These are phyloP conservation scores for Clavispora vitiphila DNA, from an alignment of 805 yeast genomes.

Conservation along the genomic window DNA sequence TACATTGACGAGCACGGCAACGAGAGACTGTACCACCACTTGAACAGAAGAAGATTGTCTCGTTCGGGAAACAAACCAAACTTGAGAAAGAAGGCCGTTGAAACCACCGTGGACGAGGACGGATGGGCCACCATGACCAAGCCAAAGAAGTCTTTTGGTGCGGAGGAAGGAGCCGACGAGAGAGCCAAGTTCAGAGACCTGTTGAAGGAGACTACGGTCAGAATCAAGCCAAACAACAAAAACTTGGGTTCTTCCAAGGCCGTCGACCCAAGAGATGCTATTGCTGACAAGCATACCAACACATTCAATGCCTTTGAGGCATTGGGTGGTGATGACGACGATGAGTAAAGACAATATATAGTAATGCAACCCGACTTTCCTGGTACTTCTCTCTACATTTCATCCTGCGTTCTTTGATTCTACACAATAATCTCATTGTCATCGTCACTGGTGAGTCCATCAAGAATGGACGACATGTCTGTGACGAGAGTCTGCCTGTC, in stretches of 20 bases:
- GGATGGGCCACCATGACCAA: slow-evolving; percentile 73
- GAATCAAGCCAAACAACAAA: slow-evolving; percentile 66
- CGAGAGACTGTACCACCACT: slow-evolving; percentile 41
- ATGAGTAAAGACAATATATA: slow-evolving; percentile 12
- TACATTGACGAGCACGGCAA: slow-evolving; percentile 42
- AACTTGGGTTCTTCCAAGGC: slow-evolving; percentile 72
- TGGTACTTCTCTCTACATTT: background rate
- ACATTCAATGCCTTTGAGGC: slow-evolving; percentile 82
- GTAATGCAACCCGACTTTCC: slow-evolving; percentile 2
- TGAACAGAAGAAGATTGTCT: slow-evolving; percentile 62
- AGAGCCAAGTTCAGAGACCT: slow-evolving; percentile 42
- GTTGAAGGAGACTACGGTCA: slow-evolving; percentile 44
- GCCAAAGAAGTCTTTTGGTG: slow-evolving; percentile 45
- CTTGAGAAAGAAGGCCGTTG: slow-evolving; percentile 52
- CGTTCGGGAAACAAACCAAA: slow-evolving; percentile 41
- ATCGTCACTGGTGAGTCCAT: slow-evolving; percentile 31
- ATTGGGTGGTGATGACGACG: slow-evolving; percentile 56
- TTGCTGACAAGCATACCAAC: slow-evolving; percentile 60
- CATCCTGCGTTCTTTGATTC: background rate
- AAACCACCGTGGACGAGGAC: slow-evolving; percentile 62
- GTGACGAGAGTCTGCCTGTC: slow-evolving; percentile 26
- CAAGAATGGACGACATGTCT: slow-evolving; percentile 31
- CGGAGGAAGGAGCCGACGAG: slow-evolving; percentile 45
- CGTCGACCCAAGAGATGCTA: slow-evolving; percentile 65
- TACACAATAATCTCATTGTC: slow-evolving; percentile 18